phyloP scores from a whole-genome alignment of 345 rosid species.

The Dimocarpus longan region DNA sequence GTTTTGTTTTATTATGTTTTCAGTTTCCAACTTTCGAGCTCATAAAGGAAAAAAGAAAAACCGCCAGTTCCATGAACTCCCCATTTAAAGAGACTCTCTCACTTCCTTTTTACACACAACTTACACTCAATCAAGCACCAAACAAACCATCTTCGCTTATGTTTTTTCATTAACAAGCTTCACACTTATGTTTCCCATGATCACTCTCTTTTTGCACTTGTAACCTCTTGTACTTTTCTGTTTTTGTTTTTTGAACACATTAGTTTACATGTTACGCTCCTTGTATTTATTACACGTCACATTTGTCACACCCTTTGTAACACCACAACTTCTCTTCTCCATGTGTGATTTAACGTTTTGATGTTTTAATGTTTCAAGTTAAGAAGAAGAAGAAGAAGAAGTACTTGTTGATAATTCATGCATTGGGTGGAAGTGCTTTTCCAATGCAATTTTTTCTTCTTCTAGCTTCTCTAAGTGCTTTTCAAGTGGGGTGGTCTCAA shows the following conservation, averaged over 20 bases:
- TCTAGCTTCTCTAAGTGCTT: slow-evolving; percentile 1
- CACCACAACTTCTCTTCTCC: slow-evolving; percentile 18
- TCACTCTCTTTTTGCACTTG: no score
- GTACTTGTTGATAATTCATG: background rate
- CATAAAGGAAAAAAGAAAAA: background rate
- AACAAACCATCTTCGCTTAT: background rate
- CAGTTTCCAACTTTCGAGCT: slow-evolving; percentile 23
- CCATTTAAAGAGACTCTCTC: background rate
- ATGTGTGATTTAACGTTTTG: background rate
- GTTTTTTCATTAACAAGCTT: no score
- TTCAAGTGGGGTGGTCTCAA: slow-evolving; percentile 20
- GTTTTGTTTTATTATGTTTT: background rate
- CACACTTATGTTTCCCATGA: no score
- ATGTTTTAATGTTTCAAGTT: background rate
- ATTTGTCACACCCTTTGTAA: slow-evolving; percentile 49
- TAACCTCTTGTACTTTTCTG: background rate
- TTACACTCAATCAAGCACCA: background rate
- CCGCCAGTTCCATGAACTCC: slow-evolving; percentile 18
- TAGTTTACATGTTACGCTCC: slow-evolving; percentile 38
- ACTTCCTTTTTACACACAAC: background rate
- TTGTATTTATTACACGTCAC: slow-evolving; percentile 52
- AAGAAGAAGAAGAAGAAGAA: background rate
- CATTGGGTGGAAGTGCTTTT: slow-evolving; percentile 6
- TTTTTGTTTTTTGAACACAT: background rate
- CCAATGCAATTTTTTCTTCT: slow-evolving; percentile 22